Base-by-base conservation (phyloP, 2,329 filamentous ascomycete genomes). In the Dactylellina parvicollis region DNA sequence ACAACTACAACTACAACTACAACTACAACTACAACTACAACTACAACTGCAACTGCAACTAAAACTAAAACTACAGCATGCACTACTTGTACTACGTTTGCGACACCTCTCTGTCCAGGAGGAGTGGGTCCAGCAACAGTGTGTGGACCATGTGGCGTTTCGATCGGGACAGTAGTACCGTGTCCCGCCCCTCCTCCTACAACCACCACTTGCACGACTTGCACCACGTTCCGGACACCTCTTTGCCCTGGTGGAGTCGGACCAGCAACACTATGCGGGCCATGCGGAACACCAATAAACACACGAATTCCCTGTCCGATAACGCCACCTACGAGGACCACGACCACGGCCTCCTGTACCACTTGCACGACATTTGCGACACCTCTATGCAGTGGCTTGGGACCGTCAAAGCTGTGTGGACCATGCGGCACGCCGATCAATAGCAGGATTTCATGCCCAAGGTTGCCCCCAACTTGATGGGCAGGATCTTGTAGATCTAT, bases 401-500 rank as follows among this genome's bases (percentile, higher is more conserved):
- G 56, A 20, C 65, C 65, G n/a, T 47, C 55, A 14, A 61, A 44
- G 12, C 7, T 61, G 4, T 70, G 65, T 28, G 65, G 65, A 12
- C 65, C 65, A 10, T 70, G 65, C 38, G 65, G 65, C 22, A 46
- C 26, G 18, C 66, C 57, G n/a, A 71, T 62, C 30, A 55, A 47
- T 38, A 57, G 32, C n/a, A 32, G 50, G 7, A 28, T 56, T 20
- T 2, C 20, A 4, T 42, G 32, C 18, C 24, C 65, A 16, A 14
- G 49, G 44, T 28, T 47, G 20, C 30, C 65, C 18, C 62, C 62
- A 24, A 67, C 40, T 3, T 56, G 32, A 47, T 5, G 7, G 42
- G 20, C 9, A 52, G 12, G 7, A n/a, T n/a, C 20, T 22, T 49
- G 5, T 22, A 16, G 8, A n/a, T n/a, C n/a, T n/a, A n/a, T n/a